Base-by-base conservation (phyloP, 352 stramenopile genomes). In the Achlya hypogyna region DNA sequence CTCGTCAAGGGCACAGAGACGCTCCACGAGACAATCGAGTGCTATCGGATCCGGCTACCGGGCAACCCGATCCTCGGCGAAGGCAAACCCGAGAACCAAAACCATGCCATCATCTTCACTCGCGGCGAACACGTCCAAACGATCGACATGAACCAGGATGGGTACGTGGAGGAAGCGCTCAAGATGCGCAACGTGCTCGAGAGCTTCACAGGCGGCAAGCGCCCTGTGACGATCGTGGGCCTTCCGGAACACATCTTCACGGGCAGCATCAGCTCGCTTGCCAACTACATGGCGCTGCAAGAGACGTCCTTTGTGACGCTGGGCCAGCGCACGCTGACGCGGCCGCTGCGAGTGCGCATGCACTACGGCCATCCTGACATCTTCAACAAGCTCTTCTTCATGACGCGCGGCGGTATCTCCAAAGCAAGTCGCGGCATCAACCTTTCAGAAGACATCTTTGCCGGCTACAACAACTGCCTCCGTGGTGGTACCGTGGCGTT, bases 61-160 rank as follows among this genome's bases (percentile, higher is more conserved):
- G 97, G 96, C 25, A 99, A 99, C 72, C 96, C 97, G 5, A 97
- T 99, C 59, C 79, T 99, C 43, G 97, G 97, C 47, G 97, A 99
- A 81, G 97, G 97, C 68, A 99, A 99, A 73, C 97, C 97, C n/a
- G 97, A 99, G 74, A 99, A 99, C 81, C 97, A 99, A 71, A 99
- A 99, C 71, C 85, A 98, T 10, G 97, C 97, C 4, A 96, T 99
- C 69, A 98, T 99, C 63, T 99, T 99, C 75, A 98, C 96, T 8
- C 86, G 97, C 27, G 96, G 96, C 66, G 95, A 99, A 76, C 97
- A 96, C 49, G 68, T 99, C 51, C 97, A 99, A 79, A 98, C 96
- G 10, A 99, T 99, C 75, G 97, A 99, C 74, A 99, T 99, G 97
- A 99, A 99, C 78, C 97, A 99, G 73, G 94, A 98, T 74, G 95